Base-by-base conservation (phyloP, 371 early-diverging fungal species). In the Fennellomyces sp. region DNA sequence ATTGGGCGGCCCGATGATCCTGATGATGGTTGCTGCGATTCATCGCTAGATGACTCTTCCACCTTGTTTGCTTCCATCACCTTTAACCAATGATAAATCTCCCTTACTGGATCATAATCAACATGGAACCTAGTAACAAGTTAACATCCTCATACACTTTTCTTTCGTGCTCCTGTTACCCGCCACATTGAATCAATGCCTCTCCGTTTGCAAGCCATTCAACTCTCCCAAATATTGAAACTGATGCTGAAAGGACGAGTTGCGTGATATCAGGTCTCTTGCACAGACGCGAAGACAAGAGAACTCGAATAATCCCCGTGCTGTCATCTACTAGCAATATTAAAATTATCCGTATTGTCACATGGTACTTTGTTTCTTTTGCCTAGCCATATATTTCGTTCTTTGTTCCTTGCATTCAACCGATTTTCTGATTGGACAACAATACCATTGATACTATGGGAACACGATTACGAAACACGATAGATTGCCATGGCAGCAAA, bases 241-340 rank as follows among this genome's bases (percentile, higher is more conserved):
- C 55, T 10, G 63, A 61, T 3, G 52, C 41, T n/a, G 58, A 23
- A 15, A 50, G 3, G 15, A 11, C 48, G 8, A 66, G 35, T 30
- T 38, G 33, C 13, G 10, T 47, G 21, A 39, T 30, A 33, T 62
- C 61, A 5, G 41, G 38, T 15, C 58, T 36, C 23, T 50, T 13
- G 33, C 57, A 62, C 31, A 58, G 21, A 21, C 62, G 45, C 26
- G 61, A 33, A 27, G 62, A 54, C 26, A 66, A n/a, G n/a, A 53
- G 25, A 8, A 66, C 49, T 5, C 54, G 42, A 48, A 66, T 48
- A 12, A 52, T 48, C 11, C 35, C 67, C 23, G 67, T 66, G 48
- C 62, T 56, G 41, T 66, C 67, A 47, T 66, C 67, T 66, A 51
- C 36, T 38, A 36, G 6, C 23, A 49, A 28, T 49, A 17, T 30